Conservation (phyloP, 2,329 filamentous ascomycete genomes). For the Penicillium crustosum region DNA sequence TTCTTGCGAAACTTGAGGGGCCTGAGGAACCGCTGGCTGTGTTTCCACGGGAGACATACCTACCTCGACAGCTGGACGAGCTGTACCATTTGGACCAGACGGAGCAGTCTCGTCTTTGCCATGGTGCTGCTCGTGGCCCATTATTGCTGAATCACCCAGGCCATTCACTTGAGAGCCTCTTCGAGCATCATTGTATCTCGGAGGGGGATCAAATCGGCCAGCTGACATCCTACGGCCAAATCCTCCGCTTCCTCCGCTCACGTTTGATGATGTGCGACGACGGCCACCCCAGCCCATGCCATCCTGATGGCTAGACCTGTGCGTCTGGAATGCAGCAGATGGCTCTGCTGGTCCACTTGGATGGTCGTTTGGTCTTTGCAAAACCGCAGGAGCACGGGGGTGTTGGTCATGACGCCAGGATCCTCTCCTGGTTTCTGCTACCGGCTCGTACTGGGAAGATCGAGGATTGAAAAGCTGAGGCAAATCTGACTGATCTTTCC, state of each 20-base stretch:
- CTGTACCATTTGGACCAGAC: constrained; percentile 31
- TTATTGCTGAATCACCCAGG: constrained; percentile 34
- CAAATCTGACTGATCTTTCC: constrained; percentile 66
- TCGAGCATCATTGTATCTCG: constrained; percentile 41
- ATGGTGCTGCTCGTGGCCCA: constrained; percentile 27
- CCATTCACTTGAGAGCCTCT: constrained; percentile 43
- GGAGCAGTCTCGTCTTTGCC: constrained; percentile 23
- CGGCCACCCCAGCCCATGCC: constrained; percentile 64
- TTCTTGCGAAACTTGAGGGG: constrained; percentile 19
- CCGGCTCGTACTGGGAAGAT: constrained; percentile 88
- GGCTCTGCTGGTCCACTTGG: constrained; percentile 71
- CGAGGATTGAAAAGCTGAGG: constrained; percentile 90
- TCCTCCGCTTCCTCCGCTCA: constrained; percentile 79
- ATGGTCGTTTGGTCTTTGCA: constrained; percentile 71
- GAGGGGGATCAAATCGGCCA: constrained; percentile 47
- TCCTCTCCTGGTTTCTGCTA: constrained; percentile 69
- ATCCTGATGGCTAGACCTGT: constrained; percentile 66
- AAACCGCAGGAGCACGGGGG: constrained; percentile 70
- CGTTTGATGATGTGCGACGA: constrained; percentile 83
- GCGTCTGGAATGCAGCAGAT: constrained; percentile 81
- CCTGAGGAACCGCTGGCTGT: constrained; percentile 18
- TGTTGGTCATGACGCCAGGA: constrained; percentile 66
- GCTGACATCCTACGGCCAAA: constrained; percentile 64
- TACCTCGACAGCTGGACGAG: constrained; percentile 29
- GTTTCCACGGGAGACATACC: constrained; percentile 28